phyloP scores from a whole-genome alignment of 305 asterid genomes.

The Rubia occidens region DNA sequence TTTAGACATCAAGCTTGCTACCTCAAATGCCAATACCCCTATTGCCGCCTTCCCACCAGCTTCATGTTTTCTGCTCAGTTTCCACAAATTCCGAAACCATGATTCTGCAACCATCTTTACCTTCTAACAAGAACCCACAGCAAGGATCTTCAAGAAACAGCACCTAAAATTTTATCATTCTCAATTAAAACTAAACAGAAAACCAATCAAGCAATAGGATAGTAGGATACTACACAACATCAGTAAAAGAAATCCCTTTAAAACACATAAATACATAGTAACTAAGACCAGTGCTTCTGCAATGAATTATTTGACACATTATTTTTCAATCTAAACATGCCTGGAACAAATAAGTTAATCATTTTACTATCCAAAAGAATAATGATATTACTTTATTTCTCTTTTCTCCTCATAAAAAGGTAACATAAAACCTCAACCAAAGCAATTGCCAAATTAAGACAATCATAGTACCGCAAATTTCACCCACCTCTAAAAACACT shows the following conservation, averaged over 20 bases:
- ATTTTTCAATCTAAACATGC: slow-evolving; percentile 4
- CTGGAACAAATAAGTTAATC: not conserved
- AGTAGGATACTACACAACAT: not conserved
- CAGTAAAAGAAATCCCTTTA: not conserved
- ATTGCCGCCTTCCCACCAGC: slow-evolving; percentile 38
- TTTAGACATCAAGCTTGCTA: slow-evolving; percentile 76
- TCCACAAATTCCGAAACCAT: slow-evolving; percentile 69
- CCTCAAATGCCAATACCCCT: slow-evolving; percentile 82
- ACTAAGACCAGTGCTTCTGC: not conserved
- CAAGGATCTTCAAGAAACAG: slow-evolving; percentile 16
- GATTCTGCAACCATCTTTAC: slow-evolving; percentile 58
- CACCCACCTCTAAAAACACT: not conserved
- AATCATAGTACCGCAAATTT: not conserved
- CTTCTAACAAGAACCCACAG: slow-evolving; percentile 12
- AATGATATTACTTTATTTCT: not conserved
- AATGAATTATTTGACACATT: not conserved
- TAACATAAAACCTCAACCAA: not conserved
- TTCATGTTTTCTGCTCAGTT: slow-evolving; percentile 41
- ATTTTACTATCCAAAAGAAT: not conserved
- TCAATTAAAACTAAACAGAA: slow-evolving; percentile 17
- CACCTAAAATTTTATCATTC: slow-evolving; percentile 22
- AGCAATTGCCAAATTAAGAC: not conserved
- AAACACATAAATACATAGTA: not conserved
- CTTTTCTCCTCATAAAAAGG: not conserved
- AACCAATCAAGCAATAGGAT: slow-evolving; percentile 3